Conservation (phyloP, 2,329 filamentous ascomycete genomes). For the Lecanoromycetidae sp. region DNA sequence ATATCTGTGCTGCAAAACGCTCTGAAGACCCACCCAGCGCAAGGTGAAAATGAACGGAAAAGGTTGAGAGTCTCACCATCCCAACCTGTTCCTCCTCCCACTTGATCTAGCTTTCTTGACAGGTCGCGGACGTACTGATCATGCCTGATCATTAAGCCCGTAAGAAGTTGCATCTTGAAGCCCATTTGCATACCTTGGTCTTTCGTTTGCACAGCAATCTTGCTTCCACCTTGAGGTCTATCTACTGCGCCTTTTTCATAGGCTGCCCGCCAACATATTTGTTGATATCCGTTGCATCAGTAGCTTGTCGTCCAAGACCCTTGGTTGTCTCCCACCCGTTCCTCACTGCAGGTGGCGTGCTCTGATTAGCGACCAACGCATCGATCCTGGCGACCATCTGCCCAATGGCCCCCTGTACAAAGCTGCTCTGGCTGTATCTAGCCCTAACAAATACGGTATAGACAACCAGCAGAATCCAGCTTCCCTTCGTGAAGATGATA, state of each 20-base stretch:
- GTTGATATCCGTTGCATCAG: conserved; percentile 65
- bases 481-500: conserved; percentile 76
- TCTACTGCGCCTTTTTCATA: conserved; percentile 39
- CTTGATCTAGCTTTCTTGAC: background rate
- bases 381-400: conserved; percentile 65
- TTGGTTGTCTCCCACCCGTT: conserved; percentile 74
- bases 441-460: conserved; percentile 92
- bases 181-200: background rate
- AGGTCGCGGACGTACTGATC: too few relatives aligned
- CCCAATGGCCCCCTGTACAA: conserved; percentile 74
- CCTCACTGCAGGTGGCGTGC: conserved; percentile 65
- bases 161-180: too few relatives aligned
- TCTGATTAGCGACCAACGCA: conserved; percentile 71
- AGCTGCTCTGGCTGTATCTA: conserved; percentile 76
- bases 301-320: conserved; percentile 57
- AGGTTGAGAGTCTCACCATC: too few relatives aligned
- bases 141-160: too few relatives aligned
- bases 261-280: conserved; percentile 50
- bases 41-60: too few relatives aligned
- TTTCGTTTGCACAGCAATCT: background rate
- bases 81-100: background rate
- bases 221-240: background rate
- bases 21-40: too few relatives aligned
- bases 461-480: conserved; percentile 72
- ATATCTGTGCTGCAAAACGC: background rate